Conservation (phyloP, 1,284 basidiomycete species). For the Veloboletus limbatus region DNA sequence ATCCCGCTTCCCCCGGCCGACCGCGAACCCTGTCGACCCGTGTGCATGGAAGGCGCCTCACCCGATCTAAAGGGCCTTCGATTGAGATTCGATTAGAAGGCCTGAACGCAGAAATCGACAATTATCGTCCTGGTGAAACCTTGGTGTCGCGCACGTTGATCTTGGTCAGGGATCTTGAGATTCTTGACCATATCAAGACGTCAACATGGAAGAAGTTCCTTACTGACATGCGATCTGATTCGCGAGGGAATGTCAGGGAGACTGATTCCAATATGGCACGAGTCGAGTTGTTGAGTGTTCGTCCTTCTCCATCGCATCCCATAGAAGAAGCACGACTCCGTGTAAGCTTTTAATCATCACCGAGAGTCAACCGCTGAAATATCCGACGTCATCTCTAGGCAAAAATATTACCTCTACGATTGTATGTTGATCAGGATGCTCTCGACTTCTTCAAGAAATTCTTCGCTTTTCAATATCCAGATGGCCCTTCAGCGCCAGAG, state of each 20-base stretch:
- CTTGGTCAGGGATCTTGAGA: constrained; percentile 74
- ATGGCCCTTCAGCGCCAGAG: constrained; percentile 38
- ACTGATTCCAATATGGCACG: constrained; percentile 93
- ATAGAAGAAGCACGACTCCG: constrained; percentile 81
- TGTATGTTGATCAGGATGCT: constrained; percentile 98
- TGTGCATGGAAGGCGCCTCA: constrained; percentile 60
- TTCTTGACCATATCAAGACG: constrained; percentile 96
- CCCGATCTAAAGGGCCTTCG: constrained; percentile 74
- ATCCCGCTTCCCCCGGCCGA: constrained; percentile 42
- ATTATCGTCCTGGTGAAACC: constrained; percentile 55
- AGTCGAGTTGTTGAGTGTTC: constrained; percentile 74
- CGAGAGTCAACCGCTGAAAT: background rate
- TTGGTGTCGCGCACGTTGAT: constrained; percentile 66
- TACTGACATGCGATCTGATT: constrained; percentile 79
- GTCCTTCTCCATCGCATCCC: constrained; percentile 62
- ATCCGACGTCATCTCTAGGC: constrained; percentile 47
- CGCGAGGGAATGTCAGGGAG: constrained; percentile 82
- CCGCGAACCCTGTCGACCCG: constrained; percentile 40
- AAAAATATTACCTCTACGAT: constrained; percentile 83
- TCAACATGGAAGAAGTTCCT: constrained; percentile 98
- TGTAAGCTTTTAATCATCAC: constrained; percentile 44
- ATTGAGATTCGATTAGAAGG: constrained; percentile 83
- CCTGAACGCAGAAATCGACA: constrained; percentile 64
- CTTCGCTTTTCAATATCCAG: constrained; percentile 81
- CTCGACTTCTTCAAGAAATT: constrained; percentile 97